Evolutionary conservation across 1,139 yeast genomes (phyloP).

Genomic region (Hemisphaericaspora subhashii): DNA sequence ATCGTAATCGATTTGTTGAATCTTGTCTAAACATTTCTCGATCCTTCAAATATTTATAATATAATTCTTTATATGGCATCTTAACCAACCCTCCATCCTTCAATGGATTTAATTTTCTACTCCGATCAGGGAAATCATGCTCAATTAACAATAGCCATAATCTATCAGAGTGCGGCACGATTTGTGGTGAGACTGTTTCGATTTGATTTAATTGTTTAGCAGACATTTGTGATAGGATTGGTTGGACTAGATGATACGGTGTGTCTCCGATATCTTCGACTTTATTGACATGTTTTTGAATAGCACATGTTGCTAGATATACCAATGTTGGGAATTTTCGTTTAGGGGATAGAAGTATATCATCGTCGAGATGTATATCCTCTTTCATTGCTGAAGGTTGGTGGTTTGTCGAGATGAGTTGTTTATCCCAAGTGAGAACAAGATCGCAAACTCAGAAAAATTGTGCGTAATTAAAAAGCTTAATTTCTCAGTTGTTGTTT

Average conservation of each 20-base stretch:
- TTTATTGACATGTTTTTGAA: conserved; percentile 11
- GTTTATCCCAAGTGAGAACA: no score
- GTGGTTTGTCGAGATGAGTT: no score
- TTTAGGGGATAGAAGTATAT: neutral
- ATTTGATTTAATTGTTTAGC: conserved; percentile 47
- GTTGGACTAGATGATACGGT: conserved; percentile 48
- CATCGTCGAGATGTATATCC: neutral
- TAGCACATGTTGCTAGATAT: conserved; percentile 9
- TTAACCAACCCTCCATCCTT: conserved; percentile 7
- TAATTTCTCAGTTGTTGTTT: no score
- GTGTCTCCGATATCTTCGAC: conserved; percentile 46
- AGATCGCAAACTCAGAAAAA: no score
- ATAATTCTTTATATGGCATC: conserved; percentile 46
- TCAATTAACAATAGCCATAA: conserved; percentile 48
- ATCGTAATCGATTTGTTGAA: conserved; percentile 50
- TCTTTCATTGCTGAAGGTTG: neutral
- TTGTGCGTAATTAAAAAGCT: no score
- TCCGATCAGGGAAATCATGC: conserved; percentile 52
- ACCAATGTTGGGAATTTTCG: conserved; percentile 13
- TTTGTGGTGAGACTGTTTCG: conserved; percentile 44
- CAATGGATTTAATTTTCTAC: conserved; percentile 16
- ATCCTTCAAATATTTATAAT: conserved; percentile 44
- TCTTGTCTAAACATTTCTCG: conserved; percentile 47
- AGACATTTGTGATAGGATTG: conserved; percentile 43
- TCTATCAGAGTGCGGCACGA: conserved; percentile 50